These are phyloP conservation scores for Sordariomycetes sp. DNA, from an alignment of 2,329 filamentous ascomycete genomes.

Conservation along the genomic window DNA sequence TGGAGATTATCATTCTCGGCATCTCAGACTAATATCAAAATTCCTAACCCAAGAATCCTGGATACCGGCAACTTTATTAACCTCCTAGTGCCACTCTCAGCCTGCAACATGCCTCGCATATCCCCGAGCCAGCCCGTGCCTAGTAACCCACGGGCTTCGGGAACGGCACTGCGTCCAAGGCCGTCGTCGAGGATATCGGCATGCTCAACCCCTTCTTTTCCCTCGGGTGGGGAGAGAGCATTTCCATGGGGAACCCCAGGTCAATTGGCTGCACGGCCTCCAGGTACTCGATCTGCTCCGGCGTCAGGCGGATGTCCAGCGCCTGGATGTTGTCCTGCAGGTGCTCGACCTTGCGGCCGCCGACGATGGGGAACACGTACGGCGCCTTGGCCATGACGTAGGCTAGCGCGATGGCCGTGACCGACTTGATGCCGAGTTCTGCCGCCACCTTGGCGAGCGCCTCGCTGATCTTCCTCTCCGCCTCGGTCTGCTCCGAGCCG, in stretches of 20 bases:
- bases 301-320: constrained; percentile 33
- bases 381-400: constrained; percentile 36
- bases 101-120: too few relatives aligned
- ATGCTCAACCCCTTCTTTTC: too few relatives aligned
- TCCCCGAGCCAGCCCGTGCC: too few relatives aligned
- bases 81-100: too few relatives aligned
- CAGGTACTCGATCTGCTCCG: constrained; percentile 42
- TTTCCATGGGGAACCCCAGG: constrained; percentile 20
- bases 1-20: too few relatives aligned
- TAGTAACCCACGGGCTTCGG: too few relatives aligned
- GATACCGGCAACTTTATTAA: too few relatives aligned
- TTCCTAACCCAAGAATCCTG: too few relatives aligned
- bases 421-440: constrained; percentile 39
- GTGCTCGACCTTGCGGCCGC: constrained; percentile 40
- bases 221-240: too few relatives aligned
- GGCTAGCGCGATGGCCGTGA: constrained; percentile 48
- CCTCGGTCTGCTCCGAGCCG: constrained; percentile 26
- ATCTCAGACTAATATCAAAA: too few relatives aligned
- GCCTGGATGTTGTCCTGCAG: constrained; percentile 44
- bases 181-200: too few relatives aligned
- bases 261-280: constrained; percentile 43
- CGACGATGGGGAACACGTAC: constrained; percentile 43
- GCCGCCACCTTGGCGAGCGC: constrained; percentile 50
- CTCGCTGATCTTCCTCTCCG: constrained; percentile 39
- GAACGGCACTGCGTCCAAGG: too few relatives aligned